Base-by-base conservation (phyloP, 768 basidiomycete genomes). In the Galerina marginata region DNA sequence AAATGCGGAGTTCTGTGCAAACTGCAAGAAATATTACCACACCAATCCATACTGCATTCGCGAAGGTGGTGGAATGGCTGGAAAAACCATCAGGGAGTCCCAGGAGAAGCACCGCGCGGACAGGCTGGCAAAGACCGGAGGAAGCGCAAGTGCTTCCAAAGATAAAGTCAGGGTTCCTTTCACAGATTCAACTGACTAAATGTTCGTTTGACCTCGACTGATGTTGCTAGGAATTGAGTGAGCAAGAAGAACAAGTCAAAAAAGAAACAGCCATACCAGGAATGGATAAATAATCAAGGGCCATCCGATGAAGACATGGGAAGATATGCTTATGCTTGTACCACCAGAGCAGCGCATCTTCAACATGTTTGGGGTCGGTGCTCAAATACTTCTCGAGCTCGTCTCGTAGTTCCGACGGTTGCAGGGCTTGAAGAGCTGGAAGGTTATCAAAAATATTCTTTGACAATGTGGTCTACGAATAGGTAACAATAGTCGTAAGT, bases 381-480 rank as follows among this genome's bases (percentile, higher is more conserved):
- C 33, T 40, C 58, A 70, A 50, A 46, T 49, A 58, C 48, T 60
- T 0, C 37, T 68, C 6, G 56, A 67, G 46, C 72, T 68, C 60
- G 46, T 67, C 68, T 1, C 50, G 45, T 1, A 67, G 29, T 3
- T 58, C 57, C 1, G 45, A 33, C 6, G 46, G 26, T 14, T 54
- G 42, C 11, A 62, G 70, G 14, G 9, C 15, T 14, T 54, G 50
- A 5, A 69, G 66, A 0, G 64, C 59, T 6, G 67, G 58, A 16
- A 74, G 60, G 15, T 66, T 40, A 54, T 72, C 67, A 49, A 71
- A 73, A 0, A 72, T 68, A 59, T 73, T 73, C 7, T 15, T 45
- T 20, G 44, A 45, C 7, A 25, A 2, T 6, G 44, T 20, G 12
- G 44, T 25, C 5, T 43, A 14, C 44, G 2, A 44, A 7, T 44